Evolutionary conservation across 495 filamentous ascomycete genomes (phyloP).

Genomic region (Penicillium waksmanii): DNA sequence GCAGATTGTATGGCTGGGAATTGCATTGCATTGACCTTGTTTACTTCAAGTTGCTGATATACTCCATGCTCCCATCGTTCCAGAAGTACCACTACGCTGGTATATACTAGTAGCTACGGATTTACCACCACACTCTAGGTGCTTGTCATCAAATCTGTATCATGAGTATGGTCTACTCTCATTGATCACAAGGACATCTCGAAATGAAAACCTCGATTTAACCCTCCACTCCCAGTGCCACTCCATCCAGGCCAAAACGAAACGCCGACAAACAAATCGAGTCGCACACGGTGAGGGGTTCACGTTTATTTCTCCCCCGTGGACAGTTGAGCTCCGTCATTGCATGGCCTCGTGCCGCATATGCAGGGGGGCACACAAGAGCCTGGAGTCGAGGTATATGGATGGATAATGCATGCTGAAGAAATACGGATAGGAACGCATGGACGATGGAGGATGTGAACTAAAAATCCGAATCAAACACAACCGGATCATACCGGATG

Average conservation of each 20-base stretch:
- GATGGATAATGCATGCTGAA: conserved; percentile 13
- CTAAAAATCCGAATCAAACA: not conserved
- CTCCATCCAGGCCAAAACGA: conserved; percentile 15
- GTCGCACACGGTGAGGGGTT: conserved; percentile 17
- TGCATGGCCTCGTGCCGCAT: conserved; percentile 14
- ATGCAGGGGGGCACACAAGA: conserved; percentile 15
- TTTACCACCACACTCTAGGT: not conserved
- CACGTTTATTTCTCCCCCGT: not conserved
- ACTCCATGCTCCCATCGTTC: too few relatives aligned
- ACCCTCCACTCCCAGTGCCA: not conserved
- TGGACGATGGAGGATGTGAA: not conserved
- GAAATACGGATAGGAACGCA: conserved; percentile 4
- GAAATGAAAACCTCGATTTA: not conserved
- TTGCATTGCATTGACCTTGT: too few relatives aligned
- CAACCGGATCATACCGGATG: not conserved
- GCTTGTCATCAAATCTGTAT: not conserved
- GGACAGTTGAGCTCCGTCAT: conserved; percentile 6
- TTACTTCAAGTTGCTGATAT: too few relatives aligned
- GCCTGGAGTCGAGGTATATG: conserved; percentile 6
- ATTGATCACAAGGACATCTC: conserved; percentile 1
- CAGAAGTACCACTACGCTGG: not conserved
- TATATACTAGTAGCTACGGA: too few relatives aligned
- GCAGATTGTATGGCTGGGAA: too few relatives aligned
- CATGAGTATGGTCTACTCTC: not conserved
- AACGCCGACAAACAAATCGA: conserved; percentile 23